These are phyloP conservation scores for Candida coquimbonensis DNA, from an alignment of 805 yeast species.

Conservation along the genomic window DNA sequence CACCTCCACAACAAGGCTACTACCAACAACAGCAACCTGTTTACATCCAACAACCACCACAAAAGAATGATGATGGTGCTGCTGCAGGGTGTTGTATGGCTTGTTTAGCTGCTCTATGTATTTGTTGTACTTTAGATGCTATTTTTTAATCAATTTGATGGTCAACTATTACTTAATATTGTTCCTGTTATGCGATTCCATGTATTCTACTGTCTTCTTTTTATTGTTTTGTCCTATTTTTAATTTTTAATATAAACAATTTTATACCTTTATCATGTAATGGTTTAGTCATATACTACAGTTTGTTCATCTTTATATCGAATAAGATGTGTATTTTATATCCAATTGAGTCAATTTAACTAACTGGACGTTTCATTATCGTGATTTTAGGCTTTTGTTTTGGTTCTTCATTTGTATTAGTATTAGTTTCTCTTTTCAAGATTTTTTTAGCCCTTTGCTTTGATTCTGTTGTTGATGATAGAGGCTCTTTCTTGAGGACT, in stretches of 20 bases:
- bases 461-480: no score
- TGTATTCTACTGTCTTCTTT: neutral
- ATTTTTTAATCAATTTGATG: conserved; percentile 27
- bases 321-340: no score
- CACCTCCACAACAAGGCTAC: conserved; percentile 30
- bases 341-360: no score
- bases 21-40: conserved; percentile 44
- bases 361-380: neutral
- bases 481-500: neutral
- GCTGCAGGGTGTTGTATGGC: conserved; percentile 38
- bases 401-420: neutral
- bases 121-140: conserved; percentile 49
- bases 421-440: neutral
- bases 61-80: conserved; percentile 26
- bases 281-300: no score
- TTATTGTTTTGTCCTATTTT: no score
- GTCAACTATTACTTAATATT: neutral
- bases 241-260: neutral
- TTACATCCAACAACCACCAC: conserved; percentile 43
- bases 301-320: no score
- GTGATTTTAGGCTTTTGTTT: conserved; percentile 6
- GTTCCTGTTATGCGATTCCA: neutral
- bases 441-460: neutral
- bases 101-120: conserved; percentile 48
- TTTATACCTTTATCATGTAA: no score